These are phyloP conservation scores for Bruguiera hainesii DNA, from an alignment of 441 rosid species.

Conservation along the genomic window DNA sequence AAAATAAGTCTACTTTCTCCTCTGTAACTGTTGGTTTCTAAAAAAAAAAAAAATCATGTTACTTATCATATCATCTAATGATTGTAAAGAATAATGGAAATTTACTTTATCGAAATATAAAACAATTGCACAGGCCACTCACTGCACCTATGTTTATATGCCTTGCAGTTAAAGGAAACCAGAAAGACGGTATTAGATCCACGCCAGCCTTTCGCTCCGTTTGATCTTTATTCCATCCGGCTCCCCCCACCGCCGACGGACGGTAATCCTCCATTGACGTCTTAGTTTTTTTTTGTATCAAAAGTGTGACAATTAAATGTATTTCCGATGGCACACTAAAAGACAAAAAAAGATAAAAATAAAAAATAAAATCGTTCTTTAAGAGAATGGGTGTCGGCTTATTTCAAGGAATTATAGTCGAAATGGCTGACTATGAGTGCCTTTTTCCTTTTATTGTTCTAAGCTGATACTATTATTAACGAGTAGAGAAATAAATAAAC, in stretches of 20 bases:
- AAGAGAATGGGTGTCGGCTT: conserved; percentile 2
- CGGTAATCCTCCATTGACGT: not conserved
- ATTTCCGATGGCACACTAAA: not conserved
- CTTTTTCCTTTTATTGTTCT: too few species aligned
- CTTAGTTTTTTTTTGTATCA: not conserved
- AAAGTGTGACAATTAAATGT: not conserved
- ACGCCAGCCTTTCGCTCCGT: conserved; percentile 21
- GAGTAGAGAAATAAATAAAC: too few species aligned
- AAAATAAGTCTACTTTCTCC: too few species aligned
- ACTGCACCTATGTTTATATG: too few species aligned
- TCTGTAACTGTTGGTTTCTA: too few species aligned
- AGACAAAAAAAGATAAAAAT: not conserved
- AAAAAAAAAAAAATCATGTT: too few species aligned
- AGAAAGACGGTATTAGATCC: not conserved
- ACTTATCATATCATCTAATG: too few species aligned
- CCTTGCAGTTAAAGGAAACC: not conserved
- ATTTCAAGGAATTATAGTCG: conserved; percentile 18
- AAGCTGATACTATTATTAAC: too few species aligned
- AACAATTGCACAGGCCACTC: too few species aligned
- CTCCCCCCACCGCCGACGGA: conserved; percentile 28
- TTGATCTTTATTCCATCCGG: conserved; percentile 4
- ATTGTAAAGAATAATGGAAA: too few species aligned
- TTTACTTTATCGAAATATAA: too few species aligned
- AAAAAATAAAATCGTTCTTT: not conserved
- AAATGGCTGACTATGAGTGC: not conserved